phyloP scores from a whole-genome alignment of 495 filamentous ascomycete species.

The Penicillium antarcticum region DNA sequence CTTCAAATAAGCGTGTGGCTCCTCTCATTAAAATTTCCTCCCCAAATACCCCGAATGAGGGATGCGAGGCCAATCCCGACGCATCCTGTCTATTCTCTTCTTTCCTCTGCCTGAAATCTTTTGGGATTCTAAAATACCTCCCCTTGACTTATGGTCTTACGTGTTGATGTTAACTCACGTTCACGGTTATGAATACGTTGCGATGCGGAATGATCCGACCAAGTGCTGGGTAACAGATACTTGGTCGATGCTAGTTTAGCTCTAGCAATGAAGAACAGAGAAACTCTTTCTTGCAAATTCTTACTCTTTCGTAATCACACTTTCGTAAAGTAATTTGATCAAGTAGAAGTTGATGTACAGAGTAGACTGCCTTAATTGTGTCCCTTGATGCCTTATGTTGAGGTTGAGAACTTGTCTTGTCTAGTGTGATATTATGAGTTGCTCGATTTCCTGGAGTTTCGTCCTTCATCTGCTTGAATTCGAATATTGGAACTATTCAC shows the following conservation, averaged over 20 bases:
- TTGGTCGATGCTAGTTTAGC: constrained; percentile 17
- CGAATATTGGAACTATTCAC: no score
- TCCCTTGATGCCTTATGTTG: no score
- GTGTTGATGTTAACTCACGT: constrained; percentile 30
- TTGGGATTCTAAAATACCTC: constrained; percentile 17
- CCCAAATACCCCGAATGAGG: constrained; percentile 22
- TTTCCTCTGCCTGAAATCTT: constrained; percentile 5
- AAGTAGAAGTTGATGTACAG: no score
- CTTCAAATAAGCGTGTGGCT: constrained; percentile 78
- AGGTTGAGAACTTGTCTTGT: no score
- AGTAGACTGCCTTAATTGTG: no score
- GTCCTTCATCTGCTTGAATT: no score
- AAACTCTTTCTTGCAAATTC: constrained; percentile 1
- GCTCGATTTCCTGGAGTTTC: no score
- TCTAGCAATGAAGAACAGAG: constrained; percentile 21
- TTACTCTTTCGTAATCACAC: no score
- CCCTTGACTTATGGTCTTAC: constrained; percentile 15
- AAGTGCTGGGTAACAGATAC: neutral
- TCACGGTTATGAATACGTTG: constrained; percentile 31
- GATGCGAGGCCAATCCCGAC: constrained; percentile 5
- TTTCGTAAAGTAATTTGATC: no score
- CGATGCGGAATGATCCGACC: constrained; percentile 29
- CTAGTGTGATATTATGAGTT: no score
- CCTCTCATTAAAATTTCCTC: constrained; percentile 8
- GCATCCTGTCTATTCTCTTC: constrained; percentile 8